Evolutionary conservation across 768 basidiomycete genomes (phyloP).

Genomic region (Boletus coccyginus): DNA sequence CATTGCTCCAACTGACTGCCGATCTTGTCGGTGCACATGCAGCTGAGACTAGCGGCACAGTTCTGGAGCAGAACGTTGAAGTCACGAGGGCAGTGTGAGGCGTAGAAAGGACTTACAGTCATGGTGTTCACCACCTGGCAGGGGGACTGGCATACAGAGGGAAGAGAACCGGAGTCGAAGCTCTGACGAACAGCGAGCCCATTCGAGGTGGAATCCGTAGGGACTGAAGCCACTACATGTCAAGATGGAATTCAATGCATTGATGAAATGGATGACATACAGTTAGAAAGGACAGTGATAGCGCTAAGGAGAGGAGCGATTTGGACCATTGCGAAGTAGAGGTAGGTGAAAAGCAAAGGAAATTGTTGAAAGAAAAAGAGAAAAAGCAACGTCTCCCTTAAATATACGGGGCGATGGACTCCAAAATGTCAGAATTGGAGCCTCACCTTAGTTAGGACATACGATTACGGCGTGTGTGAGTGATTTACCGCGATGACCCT

Average conservation of each 20-base stretch:
- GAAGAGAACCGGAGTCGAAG: constrained; percentile 5
- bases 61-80: background rate
- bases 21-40: constrained; percentile 12
- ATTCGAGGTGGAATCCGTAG: background rate
- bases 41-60: constrained; percentile 6
- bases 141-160: constrained; percentile 18
- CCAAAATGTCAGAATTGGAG: background rate
- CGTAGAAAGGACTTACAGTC: constrained; percentile 8
- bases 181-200: constrained; percentile 23
- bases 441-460: background rate
- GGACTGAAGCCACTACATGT: background rate
- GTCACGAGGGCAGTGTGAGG: background rate
- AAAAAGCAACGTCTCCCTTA: background rate
- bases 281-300: constrained; percentile 7
- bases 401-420: background rate
- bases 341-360: background rate
- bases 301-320: constrained; percentile 15
- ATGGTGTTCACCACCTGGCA: constrained; percentile 21
- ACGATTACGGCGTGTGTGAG: background rate
- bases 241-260: background rate
- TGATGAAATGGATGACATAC: constrained; percentile 5
- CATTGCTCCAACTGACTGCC: constrained; percentile 16
- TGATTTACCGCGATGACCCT: background rate
- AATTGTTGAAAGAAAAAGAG: background rate
- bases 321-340: constrained; percentile 19